These are phyloP conservation scores for Auriscalpium microsporum DNA, from an alignment of 768 basidiomycete species.

Conservation along the genomic window DNA sequence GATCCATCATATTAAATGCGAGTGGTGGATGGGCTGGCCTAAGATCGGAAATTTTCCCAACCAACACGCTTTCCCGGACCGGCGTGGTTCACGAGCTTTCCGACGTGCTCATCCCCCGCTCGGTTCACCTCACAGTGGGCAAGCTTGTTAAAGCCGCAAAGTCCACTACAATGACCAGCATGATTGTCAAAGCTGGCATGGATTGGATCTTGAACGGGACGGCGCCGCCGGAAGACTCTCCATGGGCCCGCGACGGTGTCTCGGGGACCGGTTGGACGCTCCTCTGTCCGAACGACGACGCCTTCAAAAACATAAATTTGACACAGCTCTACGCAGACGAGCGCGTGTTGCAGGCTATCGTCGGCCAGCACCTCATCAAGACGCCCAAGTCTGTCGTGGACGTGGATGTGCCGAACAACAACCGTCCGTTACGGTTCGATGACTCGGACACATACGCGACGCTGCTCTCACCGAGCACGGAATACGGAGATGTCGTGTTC, in stretches of 20 bases:
- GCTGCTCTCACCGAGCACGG: conserved; percentile 53
- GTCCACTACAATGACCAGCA: conserved; percentile 78
- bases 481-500: conserved; percentile 83
- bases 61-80: conserved; percentile 72
- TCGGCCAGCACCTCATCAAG: conserved; percentile 65
- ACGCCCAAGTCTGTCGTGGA: conserved; percentile 19
- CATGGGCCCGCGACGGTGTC: conserved; percentile 48
- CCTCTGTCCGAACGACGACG: conserved; percentile 85
- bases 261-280: conserved; percentile 69
- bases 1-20: conserved; percentile 39
- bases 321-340: conserved; percentile 57
- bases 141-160: conserved; percentile 88
- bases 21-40: conserved; percentile 78
- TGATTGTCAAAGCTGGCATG: conserved; percentile 78
- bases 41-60: conserved; percentile 48
- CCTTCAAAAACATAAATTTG: conserved; percentile 82
- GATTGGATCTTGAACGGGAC: conserved; percentile 90
- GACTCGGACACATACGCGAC: conserved; percentile 72
- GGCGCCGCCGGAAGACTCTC: conserved; percentile 60
- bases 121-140: conserved; percentile 77
- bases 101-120: conserved; percentile 78
- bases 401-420: conserved; percentile 43
- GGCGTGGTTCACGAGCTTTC: conserved; percentile 89
- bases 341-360: conserved; percentile 46
- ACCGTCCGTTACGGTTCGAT: conserved; percentile 62